phyloP scores from a whole-genome alignment of 2,329 filamentous ascomycete genomes.

The Mariannaea elegans region DNA sequence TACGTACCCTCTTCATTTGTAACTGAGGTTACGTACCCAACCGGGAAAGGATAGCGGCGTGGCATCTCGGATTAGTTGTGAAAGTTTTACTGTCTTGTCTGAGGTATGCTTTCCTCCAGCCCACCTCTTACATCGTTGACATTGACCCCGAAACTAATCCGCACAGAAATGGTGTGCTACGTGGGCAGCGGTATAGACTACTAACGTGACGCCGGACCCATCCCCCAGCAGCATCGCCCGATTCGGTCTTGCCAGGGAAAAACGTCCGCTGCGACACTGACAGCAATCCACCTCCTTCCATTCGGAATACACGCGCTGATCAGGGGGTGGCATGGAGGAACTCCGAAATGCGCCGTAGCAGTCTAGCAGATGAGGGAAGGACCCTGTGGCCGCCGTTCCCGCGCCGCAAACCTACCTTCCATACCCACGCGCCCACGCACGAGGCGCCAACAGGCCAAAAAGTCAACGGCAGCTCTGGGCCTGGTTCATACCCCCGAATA shows the following conservation, averaged over 20 bases:
- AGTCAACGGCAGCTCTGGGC: slow-evolving; percentile 12
- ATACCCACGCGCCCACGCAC: slow-evolving; percentile 6
- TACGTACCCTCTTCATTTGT: slow-evolving; percentile 9
- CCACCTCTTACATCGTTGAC: no score
- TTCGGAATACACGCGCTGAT: slow-evolving; percentile 10
- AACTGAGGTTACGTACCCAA: not conserved
- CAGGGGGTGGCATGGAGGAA: slow-evolving; percentile 5
- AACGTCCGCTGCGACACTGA: slow-evolving; percentile 10
- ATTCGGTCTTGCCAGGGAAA: slow-evolving; percentile 1
- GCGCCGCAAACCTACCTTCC: slow-evolving; percentile 4
- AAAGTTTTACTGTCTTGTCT: no score
- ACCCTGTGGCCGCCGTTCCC: slow-evolving; percentile 19
- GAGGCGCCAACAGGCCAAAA: slow-evolving; percentile 12
- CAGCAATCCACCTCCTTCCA: slow-evolving; percentile 4
- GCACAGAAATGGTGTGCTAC: no score
- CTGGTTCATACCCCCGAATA: slow-evolving; percentile 15
- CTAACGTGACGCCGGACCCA: slow-evolving; percentile 10
- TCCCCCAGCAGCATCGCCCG: slow-evolving; percentile 11
- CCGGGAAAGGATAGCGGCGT: not conserved
- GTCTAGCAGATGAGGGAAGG: not conserved
- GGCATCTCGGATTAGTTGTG: not conserved
- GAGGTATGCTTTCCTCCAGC: no score
- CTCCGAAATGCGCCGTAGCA: not conserved
- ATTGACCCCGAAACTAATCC: not conserved
- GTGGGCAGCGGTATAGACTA: not conserved